Evolutionary conservation across 371 early-diverging fungal genomes (phyloP).

Genomic region (Mucor mucedo): DNA sequence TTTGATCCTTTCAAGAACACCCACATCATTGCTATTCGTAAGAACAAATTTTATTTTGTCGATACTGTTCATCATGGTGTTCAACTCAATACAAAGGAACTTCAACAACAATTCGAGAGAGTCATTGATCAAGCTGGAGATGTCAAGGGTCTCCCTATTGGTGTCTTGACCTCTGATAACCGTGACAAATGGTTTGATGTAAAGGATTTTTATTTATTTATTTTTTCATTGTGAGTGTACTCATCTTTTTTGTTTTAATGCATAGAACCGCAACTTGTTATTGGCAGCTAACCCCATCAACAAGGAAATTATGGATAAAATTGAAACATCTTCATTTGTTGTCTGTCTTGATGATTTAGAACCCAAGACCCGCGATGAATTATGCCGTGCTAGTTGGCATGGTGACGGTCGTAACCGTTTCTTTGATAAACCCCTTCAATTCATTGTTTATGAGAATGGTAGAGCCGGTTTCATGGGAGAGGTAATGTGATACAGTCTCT

Average conservation of each 20-base stretch:
- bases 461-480: conserved; percentile 95
- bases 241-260: neutral
- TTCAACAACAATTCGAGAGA: conserved; percentile 75
- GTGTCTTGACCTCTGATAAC: conserved; percentile 90
- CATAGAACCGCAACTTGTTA: conserved; percentile 63
- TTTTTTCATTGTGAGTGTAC: neutral
- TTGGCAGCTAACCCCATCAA: conserved; percentile 72
- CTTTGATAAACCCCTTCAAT: conserved; percentile 93
- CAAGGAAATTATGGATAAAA: conserved; percentile 70
- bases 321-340: conserved; percentile 85
- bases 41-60: conserved; percentile 88
- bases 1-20: conserved; percentile 80
- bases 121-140: conserved; percentile 82
- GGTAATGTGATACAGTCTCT: conserved; percentile 27
- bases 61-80: conserved; percentile 78
- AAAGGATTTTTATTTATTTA: conserved; percentile 29
- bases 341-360: conserved; percentile 86
- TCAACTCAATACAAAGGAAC: conserved; percentile 82
- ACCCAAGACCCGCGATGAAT: conserved; percentile 87
- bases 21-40: conserved; percentile 86
- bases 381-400: conserved; percentile 85
- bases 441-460: conserved; percentile 95
- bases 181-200: conserved; percentile 93
- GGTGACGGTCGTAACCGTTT: conserved; percentile 94
- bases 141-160: conserved; percentile 75